Evolutionary conservation across 2,329 filamentous ascomycete genomes (phyloP).

Genomic region (Epichloe sylvatica): DNA sequence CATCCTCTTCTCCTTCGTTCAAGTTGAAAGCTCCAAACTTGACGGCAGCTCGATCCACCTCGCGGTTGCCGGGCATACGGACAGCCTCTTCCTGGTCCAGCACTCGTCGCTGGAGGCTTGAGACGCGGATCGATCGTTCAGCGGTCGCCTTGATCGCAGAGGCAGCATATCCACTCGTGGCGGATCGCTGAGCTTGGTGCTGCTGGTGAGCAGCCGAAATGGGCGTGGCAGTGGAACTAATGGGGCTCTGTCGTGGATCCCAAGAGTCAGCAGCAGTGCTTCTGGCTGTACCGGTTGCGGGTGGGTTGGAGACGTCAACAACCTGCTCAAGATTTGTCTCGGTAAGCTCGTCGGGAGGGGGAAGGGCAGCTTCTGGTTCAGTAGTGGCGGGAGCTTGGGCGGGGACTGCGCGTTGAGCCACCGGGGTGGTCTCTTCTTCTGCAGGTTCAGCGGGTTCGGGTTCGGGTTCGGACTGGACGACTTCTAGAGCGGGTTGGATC

Average conservation of each 20-base stretch:
- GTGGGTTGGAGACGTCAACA: conserved; percentile 64
- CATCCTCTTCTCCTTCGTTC: conserved; percentile 70
- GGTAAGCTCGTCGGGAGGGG: conserved; percentile 69
- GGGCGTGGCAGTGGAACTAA: conserved; percentile 51
- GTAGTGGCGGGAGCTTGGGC: conserved; percentile 15
- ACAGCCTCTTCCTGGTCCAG: conserved; percentile 95
- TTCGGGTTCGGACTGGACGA: conserved; percentile 22
- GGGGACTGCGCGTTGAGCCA: conserved; percentile 19
- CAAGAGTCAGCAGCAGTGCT: conserved; percentile 82
- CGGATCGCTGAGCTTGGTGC: conserved; percentile 38
- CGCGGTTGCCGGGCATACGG: conserved; percentile 93
- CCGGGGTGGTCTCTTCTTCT: conserved; percentile 21
- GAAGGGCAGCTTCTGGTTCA: conserved; percentile 41
- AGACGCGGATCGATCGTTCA: conserved; percentile 49
- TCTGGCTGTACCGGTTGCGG: conserved; percentile 67
- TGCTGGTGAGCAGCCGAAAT: conserved; percentile 50
- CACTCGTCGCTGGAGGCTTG: conserved; percentile 73
- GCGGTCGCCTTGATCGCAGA: conserved; percentile 67
- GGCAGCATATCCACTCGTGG: conserved; percentile 58
- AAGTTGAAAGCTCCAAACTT: conserved; percentile 94
- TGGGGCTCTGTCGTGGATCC: conserved; percentile 50
- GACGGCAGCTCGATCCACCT: conserved; percentile 81
- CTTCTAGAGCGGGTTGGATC: conserved; percentile 25
- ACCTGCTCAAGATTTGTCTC: conserved; percentile 87
- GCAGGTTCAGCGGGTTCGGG: conserved; percentile 22